Conservation (phyloP, 495 filamentous ascomycete genomes). For the Neurospora sublineolata region DNA sequence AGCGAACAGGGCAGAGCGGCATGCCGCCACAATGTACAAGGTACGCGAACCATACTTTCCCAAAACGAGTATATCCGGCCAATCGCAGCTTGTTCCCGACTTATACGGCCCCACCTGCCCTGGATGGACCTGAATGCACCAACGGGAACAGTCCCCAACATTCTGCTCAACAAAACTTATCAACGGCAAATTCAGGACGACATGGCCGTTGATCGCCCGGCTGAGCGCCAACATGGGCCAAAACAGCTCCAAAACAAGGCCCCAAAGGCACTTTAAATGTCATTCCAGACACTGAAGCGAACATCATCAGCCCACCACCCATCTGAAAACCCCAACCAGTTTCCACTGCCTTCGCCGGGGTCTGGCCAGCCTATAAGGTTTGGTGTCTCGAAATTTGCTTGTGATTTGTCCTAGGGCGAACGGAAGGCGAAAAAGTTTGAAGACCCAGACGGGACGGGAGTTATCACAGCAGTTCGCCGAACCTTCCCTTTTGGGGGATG, state of each 20-base stretch:
- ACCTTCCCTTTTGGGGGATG: not conserved
- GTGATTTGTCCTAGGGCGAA: not conserved
- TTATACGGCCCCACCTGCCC: not conserved
- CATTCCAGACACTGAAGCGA: not conserved
- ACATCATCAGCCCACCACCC: not conserved
- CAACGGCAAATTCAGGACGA: slow-evolving; percentile 11
- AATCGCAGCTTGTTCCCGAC: not conserved
- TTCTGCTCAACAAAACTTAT: slow-evolving; percentile 26
- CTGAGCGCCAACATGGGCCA: not conserved
- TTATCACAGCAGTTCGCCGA: not conserved
- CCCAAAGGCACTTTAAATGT: not conserved
- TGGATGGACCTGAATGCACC: not conserved
- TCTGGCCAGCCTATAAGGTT: not conserved
- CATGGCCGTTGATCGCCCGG: not conserved
- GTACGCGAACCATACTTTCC: not conserved
- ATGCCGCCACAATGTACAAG: not conserved
- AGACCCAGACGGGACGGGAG: not conserved
- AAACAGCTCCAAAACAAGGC: not conserved
- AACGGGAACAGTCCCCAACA: slow-evolving; percentile 18
- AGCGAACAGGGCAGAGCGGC: not conserved
- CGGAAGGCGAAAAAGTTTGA: not conserved
- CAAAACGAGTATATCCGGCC: not conserved
- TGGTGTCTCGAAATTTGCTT: not conserved
- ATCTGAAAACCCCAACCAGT: not conserved
- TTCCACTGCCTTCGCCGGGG: not conserved